Conservation (phyloP, 768 basidiomycete genomes). For the Calocybe indica region DNA sequence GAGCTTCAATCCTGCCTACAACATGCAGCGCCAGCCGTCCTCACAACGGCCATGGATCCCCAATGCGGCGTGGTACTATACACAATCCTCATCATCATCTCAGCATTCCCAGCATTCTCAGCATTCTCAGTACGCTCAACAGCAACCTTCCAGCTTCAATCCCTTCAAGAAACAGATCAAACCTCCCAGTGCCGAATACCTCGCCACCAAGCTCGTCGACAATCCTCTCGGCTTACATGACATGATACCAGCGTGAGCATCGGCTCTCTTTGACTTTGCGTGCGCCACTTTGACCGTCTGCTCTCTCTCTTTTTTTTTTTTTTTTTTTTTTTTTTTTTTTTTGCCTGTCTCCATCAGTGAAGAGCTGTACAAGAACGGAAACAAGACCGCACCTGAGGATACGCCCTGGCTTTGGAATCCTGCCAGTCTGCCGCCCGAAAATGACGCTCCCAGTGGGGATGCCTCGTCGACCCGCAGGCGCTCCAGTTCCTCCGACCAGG, state of each 20-base stretch:
- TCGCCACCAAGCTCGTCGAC: conserved; percentile 47
- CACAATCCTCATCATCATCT: conserved; percentile 2
- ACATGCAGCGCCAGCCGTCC: conserved; percentile 19
- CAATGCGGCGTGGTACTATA: conserved; percentile 29
- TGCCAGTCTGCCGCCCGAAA: conserved; percentile 30
- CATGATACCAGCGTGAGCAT: conserved; percentile 59
- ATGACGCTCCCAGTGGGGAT: conserved; percentile 7
- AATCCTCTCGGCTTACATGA: conserved; percentile 63
- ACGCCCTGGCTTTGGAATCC: conserved; percentile 80
- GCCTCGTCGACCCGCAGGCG: conserved; percentile 2
- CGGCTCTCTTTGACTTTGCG: no score
- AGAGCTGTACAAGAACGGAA: conserved; percentile 22
- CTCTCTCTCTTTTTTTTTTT: background rate
- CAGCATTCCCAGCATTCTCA: conserved; percentile 19
- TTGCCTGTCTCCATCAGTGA: conserved; percentile 12
- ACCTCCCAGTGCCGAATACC: conserved; percentile 60
- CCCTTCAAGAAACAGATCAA: conserved; percentile 63
- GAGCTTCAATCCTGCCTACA: conserved; percentile 42
- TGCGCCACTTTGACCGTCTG: no score
- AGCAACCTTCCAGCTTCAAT: conserved; percentile 29
- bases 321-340: background rate
- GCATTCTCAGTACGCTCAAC: conserved; percentile 7
- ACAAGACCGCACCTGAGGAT: conserved; percentile 18
- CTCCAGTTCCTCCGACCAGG: conserved; percentile 9
- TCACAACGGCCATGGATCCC: conserved; percentile 30